Evolutionary conservation across 129 eudicot genomes (phyloP), one percentile per base, ranked within the genome.

Genomic region (Ambrosia trifida): DNA sequence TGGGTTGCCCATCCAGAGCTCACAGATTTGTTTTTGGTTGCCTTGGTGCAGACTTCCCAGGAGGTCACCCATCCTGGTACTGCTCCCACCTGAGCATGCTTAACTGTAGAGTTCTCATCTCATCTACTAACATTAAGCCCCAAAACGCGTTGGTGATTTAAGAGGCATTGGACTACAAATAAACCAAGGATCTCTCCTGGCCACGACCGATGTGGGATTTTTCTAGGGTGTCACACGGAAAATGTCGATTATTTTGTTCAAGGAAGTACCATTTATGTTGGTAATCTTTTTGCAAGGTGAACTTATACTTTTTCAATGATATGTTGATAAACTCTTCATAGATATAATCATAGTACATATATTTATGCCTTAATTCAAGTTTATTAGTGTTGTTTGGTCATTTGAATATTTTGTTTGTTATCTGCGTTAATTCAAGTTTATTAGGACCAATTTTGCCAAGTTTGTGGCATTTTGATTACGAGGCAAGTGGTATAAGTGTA

Each of bases 251-350:
- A 94, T 70, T 94, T 87, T 73, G 95, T 90, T 71, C 97, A 90
- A 72, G 99, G 99, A 85, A 90, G 91, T 85, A 94, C 99, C 35
- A 78, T 94, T 79, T 89, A 94, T 76, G 97, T 91, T 0, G 99
- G 99, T 47, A 94, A 94, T 80, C 83, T 94, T 45, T 94, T 90
- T 74, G 99, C 96, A 80, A 85, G 98, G 98, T 89, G 73, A 78
- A 8, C 4, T 20, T 69, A 52, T 63, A 30, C 33, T 38, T 47
- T 70, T 17, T 40, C 5, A 57, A 35, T 30, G 50, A 33, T 40
- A 40, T 52, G 38, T 7, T 64, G 18, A 38, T 69, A 36, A 18
- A 9, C 16, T 72, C 56, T n/a, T 5, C 65, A 56, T 24, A 56
- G n/a, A 24, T 32, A 59, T 12, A 59, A 14, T 30, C 43, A 4